These are phyloP conservation scores for Rhododendron mucronatum DNA, from an alignment of 148 eudicot genomes.

Conservation along the genomic window DNA sequence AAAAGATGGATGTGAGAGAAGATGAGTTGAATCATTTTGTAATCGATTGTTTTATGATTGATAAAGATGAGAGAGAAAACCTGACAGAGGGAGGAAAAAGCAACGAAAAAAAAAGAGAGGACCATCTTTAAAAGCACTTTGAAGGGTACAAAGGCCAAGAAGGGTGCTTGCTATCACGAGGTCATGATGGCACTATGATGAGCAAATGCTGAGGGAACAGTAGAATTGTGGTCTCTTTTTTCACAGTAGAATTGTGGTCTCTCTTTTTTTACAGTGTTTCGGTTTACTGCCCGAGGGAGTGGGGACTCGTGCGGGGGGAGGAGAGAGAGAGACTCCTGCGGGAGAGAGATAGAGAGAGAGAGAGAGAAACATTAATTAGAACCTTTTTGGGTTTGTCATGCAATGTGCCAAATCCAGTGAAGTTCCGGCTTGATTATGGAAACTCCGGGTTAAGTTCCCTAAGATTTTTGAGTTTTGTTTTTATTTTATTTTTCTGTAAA, in stretches of 20 bases:
- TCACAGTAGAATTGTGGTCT: slow-evolving; percentile 34
- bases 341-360: not conserved
- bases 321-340: slow-evolving; percentile 2
- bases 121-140: not conserved
- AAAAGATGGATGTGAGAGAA: slow-evolving; percentile 34
- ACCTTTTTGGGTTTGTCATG: not conserved
- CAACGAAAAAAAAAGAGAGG: not conserved
- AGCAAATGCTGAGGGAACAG: slow-evolving; percentile 12
- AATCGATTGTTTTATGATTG: slow-evolving; percentile 51
- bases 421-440: too few relatives aligned
- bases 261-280: slow-evolving; percentile 17
- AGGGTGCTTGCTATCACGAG: slow-evolving; percentile 13
- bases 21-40: slow-evolving; percentile 32
- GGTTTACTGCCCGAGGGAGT: slow-evolving; percentile 25
- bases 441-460: too few relatives aligned
- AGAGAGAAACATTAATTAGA: not conserved
- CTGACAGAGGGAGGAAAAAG: not conserved
- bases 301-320: not conserved
- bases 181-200: slow-evolving; percentile 38
- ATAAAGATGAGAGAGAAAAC: not conserved
- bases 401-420: too few relatives aligned
- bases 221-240: slow-evolving; percentile 31
- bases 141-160: slow-evolving; percentile 17
- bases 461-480: too few relatives aligned
- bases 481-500: too few relatives aligned